Evolutionary conservation across 306 rosid species (phyloP).

Genomic region (Psophocarpus tetragonolobus): DNA sequence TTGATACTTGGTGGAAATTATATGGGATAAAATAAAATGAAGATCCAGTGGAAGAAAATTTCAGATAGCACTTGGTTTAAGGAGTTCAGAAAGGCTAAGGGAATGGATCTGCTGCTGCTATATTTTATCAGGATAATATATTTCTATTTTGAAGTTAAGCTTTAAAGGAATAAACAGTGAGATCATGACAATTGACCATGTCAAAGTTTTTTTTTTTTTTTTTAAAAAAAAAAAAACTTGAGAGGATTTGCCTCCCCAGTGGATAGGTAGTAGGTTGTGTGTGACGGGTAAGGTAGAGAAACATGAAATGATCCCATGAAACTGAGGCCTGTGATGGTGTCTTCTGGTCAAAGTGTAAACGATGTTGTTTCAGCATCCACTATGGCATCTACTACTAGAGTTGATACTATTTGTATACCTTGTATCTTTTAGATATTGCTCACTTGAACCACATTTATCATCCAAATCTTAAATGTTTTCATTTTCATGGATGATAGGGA

Average conservation of each 20-base stretch:
- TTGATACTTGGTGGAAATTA: slow-evolving; percentile 6
- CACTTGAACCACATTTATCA: background rate
- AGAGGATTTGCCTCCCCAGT: background rate
- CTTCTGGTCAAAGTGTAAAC: background rate
- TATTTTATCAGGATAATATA: background rate
- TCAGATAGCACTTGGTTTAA: background rate
- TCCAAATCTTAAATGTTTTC: slow-evolving; percentile 11
- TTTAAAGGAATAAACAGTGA: background rate
- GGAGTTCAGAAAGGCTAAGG: background rate
- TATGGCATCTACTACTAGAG: background rate
- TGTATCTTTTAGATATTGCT: background rate
- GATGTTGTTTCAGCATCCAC: background rate
- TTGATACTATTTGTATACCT: background rate
- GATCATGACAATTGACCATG: background rate
- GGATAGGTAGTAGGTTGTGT: background rate
- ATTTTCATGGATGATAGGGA: slow-evolving; percentile 10
- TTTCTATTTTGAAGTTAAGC: background rate
- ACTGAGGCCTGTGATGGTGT: background rate
- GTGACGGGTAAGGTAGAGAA: background rate
- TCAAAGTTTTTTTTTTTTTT: background rate
- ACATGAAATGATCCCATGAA: background rate
- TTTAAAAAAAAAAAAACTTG: too few relatives aligned
- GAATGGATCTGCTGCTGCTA: background rate
- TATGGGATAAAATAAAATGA: slow-evolving; percentile 7
- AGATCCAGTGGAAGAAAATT: background rate